Evolutionary conservation across 352 stramenopile genomes (phyloP).

Genomic region (Phytophthora crassamura): DNA sequence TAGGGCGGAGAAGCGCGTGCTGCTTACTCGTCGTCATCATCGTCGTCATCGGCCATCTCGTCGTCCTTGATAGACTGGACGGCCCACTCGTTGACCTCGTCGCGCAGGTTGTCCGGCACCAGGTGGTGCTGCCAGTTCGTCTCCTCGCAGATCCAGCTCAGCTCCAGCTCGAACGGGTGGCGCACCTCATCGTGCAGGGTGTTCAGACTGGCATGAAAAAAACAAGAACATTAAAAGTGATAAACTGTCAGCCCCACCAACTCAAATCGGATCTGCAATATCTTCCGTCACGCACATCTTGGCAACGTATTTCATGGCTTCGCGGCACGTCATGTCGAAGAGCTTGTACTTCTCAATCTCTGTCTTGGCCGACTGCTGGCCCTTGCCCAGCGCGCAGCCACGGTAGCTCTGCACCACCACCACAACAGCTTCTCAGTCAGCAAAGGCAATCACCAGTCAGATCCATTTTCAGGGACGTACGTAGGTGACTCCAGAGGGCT

Average conservation of each 20-base stretch:
- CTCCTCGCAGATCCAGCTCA: slow-evolving; percentile 97
- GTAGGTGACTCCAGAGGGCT: slow-evolving; percentile 93
- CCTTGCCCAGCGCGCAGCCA: slow-evolving; percentile 97
- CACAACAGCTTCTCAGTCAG: slow-evolving; percentile 1
- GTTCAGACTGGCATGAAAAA: slow-evolving; percentile 80
- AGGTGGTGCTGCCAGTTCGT: slow-evolving; percentile 95
- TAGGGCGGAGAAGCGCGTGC: slow-evolving; percentile 1
- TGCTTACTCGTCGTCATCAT: slow-evolving; percentile 76
- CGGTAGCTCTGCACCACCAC: slow-evolving; percentile 93
- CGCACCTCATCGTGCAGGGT: slow-evolving; percentile 97
- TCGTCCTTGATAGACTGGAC: slow-evolving; percentile 89
- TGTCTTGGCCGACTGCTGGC: slow-evolving; percentile 97
- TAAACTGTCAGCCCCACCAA: background rate
- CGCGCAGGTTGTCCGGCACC: slow-evolving; percentile 91
- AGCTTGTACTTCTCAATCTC: slow-evolving; percentile 99
- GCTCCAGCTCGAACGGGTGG: slow-evolving; percentile 98
- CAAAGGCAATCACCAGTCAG: slow-evolving; percentile 2
- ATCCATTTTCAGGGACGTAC: slow-evolving; percentile 43
- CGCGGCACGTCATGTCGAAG: slow-evolving; percentile 93
- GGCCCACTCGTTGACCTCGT: slow-evolving; percentile 87
- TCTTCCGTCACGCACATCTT: slow-evolving; percentile 92
- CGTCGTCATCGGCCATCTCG: slow-evolving; percentile 89
- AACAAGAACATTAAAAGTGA: slow-evolving; percentile 1
- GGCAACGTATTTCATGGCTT: slow-evolving; percentile 98
- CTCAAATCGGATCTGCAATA: background rate